Base-by-base conservation (phyloP, 352 stramenopile genomes). In the Globisporangium paddicum region DNA sequence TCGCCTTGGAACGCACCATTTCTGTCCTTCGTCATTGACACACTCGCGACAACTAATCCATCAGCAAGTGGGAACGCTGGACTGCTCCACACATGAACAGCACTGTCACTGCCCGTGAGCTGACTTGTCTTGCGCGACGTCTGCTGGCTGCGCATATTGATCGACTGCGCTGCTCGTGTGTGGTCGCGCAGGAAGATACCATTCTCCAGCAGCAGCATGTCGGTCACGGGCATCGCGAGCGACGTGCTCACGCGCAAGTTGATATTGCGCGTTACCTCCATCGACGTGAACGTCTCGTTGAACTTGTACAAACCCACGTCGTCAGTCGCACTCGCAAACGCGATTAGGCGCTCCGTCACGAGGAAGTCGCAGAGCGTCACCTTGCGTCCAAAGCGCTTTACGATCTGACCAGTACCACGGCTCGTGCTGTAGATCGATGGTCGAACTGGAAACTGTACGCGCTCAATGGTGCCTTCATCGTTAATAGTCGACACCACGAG, bases 91-190 rank as follows among this genome's bases (percentile, higher is more conserved):
- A 14, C 13, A 28, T 34, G n/a, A 21, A 18, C 18, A 44, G 59
- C 54, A 37, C 18, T 4, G 6, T 28, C 25, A 50, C 32, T 23
- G 5, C 19, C 32, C 32, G 30, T 18, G 32, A 54, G 58, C 11
- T 40, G 41, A 4, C 40, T 63, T 32, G 59, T 54, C 40, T 66
- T 63, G 28, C 67, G 60, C 34, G 76, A 86, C 8, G 67, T 73
- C 52, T 86, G 76, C 46, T 79, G 69, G 37, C 71, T 86, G 7
- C 63, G 66, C 14, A 72, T 23, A 44, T 79, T 82, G 9, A 86
- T 56, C 11, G 69, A 75, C 42, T 84, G 76, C 3, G 73, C 64
- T 0, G 57, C 60, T 5, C 69, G 66, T 11, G 61, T 59, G 3
- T 26, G 38, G 34, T 82, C 77, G 7, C 55, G 69, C n/a, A 77